A percentile compares a stretch with the other conserved stretches of the same genome.
These are phyloP conservation scores for Lactuca sativa DNA, from an alignment of 129 eudicot genomes.

Conservation along the genomic window DNA sequence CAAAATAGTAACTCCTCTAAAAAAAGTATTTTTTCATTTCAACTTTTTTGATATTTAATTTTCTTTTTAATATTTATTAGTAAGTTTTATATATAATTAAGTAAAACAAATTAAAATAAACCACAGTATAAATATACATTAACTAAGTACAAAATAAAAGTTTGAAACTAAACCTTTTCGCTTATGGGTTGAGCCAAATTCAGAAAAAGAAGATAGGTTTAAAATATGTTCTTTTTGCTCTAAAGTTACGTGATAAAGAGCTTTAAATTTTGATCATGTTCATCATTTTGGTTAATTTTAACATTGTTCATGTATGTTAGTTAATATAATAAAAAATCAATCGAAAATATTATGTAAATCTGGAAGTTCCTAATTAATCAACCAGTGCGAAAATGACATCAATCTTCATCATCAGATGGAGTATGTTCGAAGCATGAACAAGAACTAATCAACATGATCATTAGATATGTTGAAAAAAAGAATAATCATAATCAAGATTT, in stretches of 20 bases:
- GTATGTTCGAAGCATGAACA: neutral
- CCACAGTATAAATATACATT: too few relatives aligned
- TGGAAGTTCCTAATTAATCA: neutral
- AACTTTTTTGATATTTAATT: too few relatives aligned
- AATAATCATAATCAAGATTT: slow-evolving; percentile 1
- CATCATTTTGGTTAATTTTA: neutral
- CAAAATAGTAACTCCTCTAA: too few relatives aligned
- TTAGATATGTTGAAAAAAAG: neutral
- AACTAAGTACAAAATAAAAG: too few relatives aligned
- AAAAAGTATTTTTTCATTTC: too few relatives aligned
- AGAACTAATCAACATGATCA: neutral
- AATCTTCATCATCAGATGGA: neutral
- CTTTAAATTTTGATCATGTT: neutral
- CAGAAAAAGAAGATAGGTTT: neutral
- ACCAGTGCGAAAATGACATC: neutral
- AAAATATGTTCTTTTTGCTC: neutral
- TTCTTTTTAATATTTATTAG: too few relatives aligned
- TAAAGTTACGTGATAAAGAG: neutral
- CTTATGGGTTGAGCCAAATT: neutral
- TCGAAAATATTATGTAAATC: neutral
- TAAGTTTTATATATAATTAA: too few relatives aligned
- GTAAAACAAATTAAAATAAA: too few relatives aligned
- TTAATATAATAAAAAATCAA: too few relatives aligned
- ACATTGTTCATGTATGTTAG: neutral
- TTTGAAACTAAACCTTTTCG: too few relatives aligned